phyloP scores from a whole-genome alignment of 495 filamentous ascomycete species.

The Penicillium parvum region DNA sequence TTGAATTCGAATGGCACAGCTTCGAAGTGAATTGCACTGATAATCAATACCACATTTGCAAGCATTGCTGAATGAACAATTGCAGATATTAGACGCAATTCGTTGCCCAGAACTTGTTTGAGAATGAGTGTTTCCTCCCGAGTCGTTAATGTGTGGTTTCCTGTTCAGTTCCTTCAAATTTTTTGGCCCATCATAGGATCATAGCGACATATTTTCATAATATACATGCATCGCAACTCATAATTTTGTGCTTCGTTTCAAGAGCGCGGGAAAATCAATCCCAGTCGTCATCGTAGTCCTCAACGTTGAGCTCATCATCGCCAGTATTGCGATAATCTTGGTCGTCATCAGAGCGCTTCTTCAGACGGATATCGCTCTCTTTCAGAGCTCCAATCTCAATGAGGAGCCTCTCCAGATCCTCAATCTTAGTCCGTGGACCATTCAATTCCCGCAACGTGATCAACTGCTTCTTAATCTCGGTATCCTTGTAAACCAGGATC shows the following conservation, averaged over 20 bases:
- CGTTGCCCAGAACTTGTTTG: too few species aligned
- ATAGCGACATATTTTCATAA: conserved; percentile 13
- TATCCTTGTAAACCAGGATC: conserved; percentile 85
- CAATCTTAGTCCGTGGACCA: conserved; percentile 63
- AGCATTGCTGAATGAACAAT: too few species aligned
- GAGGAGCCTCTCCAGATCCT: conserved; percentile 69
- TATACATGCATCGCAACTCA: conserved; percentile 19
- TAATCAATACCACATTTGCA: too few species aligned
- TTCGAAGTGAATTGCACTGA: too few species aligned
- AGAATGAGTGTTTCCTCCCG: too few species aligned
- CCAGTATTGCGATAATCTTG: conserved; percentile 51
- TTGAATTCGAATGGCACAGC: too few species aligned
- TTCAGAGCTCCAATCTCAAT: conserved; percentile 75
- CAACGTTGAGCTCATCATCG: conserved; percentile 40
- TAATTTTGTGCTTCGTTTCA: conserved; percentile 10
- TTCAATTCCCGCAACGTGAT: conserved; percentile 78
- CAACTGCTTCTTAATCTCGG: conserved; percentile 83
- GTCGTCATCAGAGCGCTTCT: conserved; percentile 55
- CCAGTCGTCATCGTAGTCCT: conserved; percentile 76
- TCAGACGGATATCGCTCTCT: conserved; percentile 70
- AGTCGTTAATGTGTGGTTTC: conserved; percentile 2
- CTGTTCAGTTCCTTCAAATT: conserved; percentile 3
- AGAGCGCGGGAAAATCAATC: conserved; percentile 45
- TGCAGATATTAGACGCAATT: too few species aligned
- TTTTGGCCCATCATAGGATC: background rate